A percentile compares a stretch with the other conserved stretches of the same genome.
Evolutionary conservation across 768 basidiomycete species (phyloP).

Genomic region (Artomyces pyxidatus): DNA sequence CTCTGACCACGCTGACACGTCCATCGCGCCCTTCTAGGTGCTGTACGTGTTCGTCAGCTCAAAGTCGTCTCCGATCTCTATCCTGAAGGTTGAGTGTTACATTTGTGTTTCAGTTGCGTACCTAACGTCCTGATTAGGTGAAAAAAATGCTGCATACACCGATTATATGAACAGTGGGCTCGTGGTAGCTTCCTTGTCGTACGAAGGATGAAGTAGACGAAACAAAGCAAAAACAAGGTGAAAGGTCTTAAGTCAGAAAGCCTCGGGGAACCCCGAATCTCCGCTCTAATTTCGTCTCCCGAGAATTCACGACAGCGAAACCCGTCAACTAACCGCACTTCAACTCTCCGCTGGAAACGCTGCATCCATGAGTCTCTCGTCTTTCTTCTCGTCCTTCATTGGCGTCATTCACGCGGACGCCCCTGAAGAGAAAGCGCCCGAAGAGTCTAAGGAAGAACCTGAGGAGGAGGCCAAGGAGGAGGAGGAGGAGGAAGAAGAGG

Average conservation of each 20-base stretch:
- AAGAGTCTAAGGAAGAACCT: slow-evolving; percentile 31
- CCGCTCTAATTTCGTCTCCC: background rate
- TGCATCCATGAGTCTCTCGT: slow-evolving; percentile 31
- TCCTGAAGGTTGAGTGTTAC: too few relatives aligned
- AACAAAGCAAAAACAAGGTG: too few relatives aligned
- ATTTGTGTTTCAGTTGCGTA: too few relatives aligned
- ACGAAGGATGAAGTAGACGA: too few relatives aligned
- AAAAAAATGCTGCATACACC: too few relatives aligned
- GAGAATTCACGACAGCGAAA: slow-evolving; percentile 3
- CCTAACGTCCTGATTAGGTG: too few relatives aligned
- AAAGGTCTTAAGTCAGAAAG: too few relatives aligned
- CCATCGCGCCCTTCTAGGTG: too few relatives aligned
- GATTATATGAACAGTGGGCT: too few relatives aligned
- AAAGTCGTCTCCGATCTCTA: too few relatives aligned
- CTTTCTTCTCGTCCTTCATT: slow-evolving; percentile 37
- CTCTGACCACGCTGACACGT: background rate
- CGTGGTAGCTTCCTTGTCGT: too few relatives aligned
- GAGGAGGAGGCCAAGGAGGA: slow-evolving; percentile 32
- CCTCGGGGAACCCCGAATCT: background rate
- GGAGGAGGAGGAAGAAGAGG: slow-evolving; percentile 44
- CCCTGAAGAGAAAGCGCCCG: slow-evolving; percentile 27
- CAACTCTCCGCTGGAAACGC: background rate
- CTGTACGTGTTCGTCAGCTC: too few relatives aligned
- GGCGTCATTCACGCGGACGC: slow-evolving; percentile 35
- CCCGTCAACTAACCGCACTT: background rate